Evolutionary conservation across 768 basidiomycete genomes (phyloP), one percentile per base, ranked within the genome.

Genomic region (Russula sp.): DNA sequence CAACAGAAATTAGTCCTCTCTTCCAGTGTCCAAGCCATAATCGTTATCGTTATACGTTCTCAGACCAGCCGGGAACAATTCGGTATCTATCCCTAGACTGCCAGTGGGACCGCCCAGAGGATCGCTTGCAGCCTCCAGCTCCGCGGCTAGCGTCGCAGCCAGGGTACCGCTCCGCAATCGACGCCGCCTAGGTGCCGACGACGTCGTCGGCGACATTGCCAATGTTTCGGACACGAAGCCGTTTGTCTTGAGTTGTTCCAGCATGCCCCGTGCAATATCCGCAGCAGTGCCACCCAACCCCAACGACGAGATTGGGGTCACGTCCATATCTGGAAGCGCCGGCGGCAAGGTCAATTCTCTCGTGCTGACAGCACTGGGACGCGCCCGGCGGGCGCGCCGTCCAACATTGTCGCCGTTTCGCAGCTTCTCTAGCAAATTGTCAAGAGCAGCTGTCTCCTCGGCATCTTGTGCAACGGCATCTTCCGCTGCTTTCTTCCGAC

Each of bases 221-320:
- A 69, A 42, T 2, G 67, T 55, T 60, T 79, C 61, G 1, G 72
- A 68, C 31, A 67, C 76, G 71, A 89, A 89, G 0, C 87, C 89
- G 65, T 86, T 82, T 6, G 86, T 82, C 72, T 92, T 80, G 34
- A 93, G 78, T 44, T 79, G 82, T 7, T 87, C 87, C 58, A 93
- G 72, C 87, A 94, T 88, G 67, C 87, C 84, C 57, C 82, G 82
- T 4, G 91, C 91, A 53, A 83, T 75, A 63, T 85, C 80, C 5
- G 78, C 85, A 6, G 83, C 75, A 40, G 83, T 81, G 51, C 71
- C 70, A 52, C 77, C 76, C 20, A 70, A 68, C 42, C 77, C 76
- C 20, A 70, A 68, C 44, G 68, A 60, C 40, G 73, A 60, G 18
- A 31, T 68, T 59, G 68, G 62, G 61, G 59, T 71, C 13, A 74